These are phyloP conservation scores for Hippophae tibetana DNA, from an alignment of 306 rosid genomes.

Conservation along the genomic window DNA sequence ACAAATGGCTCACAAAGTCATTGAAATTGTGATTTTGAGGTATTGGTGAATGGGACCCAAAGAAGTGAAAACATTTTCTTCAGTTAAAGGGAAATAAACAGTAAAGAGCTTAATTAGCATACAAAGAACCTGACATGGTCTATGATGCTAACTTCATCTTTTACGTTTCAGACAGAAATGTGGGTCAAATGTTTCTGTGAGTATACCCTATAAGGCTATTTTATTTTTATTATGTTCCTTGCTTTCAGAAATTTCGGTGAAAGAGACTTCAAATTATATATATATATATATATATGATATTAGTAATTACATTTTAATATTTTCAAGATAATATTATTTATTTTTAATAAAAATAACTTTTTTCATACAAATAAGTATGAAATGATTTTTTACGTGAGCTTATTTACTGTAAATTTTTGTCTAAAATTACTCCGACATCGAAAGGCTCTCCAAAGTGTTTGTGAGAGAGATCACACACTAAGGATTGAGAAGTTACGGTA, in stretches of 20 bases:
- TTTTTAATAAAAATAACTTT: no score
- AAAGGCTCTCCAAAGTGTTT: no score
- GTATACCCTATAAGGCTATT: slow-evolving; percentile 14
- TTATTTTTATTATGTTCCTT: slow-evolving; percentile 19
- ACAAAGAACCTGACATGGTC: slow-evolving; percentile 61
- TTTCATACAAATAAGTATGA: no score
- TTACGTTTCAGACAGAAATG: slow-evolving; percentile 37
- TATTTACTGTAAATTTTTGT: no score
- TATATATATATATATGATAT: no score
- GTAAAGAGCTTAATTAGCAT: slow-evolving; percentile 20
- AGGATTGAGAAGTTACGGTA: no score
- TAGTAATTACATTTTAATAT: no score
- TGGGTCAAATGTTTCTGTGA: slow-evolving; percentile 49
- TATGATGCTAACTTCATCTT: slow-evolving; percentile 36
- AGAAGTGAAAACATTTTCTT: slow-evolving; percentile 16
- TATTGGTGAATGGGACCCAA: slow-evolving; percentile 46
- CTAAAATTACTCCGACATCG: no score
- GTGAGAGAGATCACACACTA: no score
- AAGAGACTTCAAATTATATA: slow-evolving; percentile 35
- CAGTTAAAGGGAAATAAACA: slow-evolving; percentile 13
- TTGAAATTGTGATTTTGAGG: slow-evolving; percentile 39
- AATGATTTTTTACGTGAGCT: no score
- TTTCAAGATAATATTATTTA: no score
- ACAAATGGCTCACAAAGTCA: slow-evolving; percentile 36
- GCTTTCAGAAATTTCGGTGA: slow-evolving; percentile 67